These are phyloP conservation scores for Cyamopsis tetragonoloba DNA, from an alignment of 306 rosid genomes.

Conservation along the genomic window DNA sequence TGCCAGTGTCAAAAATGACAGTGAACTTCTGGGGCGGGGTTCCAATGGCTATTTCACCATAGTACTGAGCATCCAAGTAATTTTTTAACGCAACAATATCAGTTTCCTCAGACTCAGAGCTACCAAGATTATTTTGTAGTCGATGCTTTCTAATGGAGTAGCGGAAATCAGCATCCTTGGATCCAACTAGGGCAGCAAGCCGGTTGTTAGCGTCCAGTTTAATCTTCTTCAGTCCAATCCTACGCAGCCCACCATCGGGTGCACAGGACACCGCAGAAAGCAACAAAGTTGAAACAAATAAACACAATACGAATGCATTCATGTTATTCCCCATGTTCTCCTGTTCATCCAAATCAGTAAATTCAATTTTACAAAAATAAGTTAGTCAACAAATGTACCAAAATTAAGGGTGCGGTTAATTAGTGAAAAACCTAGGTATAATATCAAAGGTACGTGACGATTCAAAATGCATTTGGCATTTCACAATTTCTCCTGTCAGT, in stretches of 20 bases:
- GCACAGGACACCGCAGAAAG: slow-evolving; percentile 37
- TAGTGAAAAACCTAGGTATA: background rate
- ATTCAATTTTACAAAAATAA: background rate
- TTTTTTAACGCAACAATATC: slow-evolving; percentile 70
- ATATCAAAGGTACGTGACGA: background rate
- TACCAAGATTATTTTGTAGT: slow-evolving; percentile 33
- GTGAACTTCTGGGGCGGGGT: slow-evolving; percentile 79
- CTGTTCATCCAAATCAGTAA: slow-evolving; percentile 35
- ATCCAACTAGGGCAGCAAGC: slow-evolving; percentile 45
- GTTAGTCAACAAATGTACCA: background rate
- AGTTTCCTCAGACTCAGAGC: slow-evolving; percentile 15
- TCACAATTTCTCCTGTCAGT: background rate
- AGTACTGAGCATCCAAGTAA: slow-evolving; percentile 93
- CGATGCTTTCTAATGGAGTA: slow-evolving; percentile 43
- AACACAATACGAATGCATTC: slow-evolving; percentile 20
- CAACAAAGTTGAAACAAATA: slow-evolving; percentile 42
- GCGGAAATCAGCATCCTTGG: slow-evolving; percentile 32
- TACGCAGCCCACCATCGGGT: slow-evolving; percentile 47
- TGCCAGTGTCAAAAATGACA: slow-evolving; percentile 87
- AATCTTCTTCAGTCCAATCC: slow-evolving; percentile 77
- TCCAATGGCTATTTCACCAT: slow-evolving; percentile 80
- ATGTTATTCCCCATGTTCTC: slow-evolving; percentile 40
- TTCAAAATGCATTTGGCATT: background rate
- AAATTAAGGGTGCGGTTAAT: background rate
- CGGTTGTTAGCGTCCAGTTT: slow-evolving; percentile 40